A percentile compares a stretch with the other conserved stretches of the same genome.
Evolutionary conservation across 2,329 filamentous ascomycete genomes (phyloP).

Genomic region (Botrytis cinerea): DNA sequence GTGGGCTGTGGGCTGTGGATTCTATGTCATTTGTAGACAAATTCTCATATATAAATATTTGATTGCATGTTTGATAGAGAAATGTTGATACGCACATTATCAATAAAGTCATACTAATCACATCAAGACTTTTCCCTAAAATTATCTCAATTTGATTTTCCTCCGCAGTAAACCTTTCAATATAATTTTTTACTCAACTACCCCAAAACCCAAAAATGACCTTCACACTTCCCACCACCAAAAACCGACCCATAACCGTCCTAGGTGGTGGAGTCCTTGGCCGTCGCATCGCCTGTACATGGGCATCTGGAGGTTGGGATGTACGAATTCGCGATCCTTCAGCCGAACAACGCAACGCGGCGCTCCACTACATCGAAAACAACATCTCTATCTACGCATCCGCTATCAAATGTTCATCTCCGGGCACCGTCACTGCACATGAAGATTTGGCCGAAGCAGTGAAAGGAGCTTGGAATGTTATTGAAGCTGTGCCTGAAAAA

Average conservation of each 20-base stretch:
- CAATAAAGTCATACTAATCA: not conserved
- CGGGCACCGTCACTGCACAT: conserved; percentile 13
- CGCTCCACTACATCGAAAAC: conserved; percentile 45
- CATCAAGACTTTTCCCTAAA: not conserved
- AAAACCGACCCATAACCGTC: conserved; percentile 43
- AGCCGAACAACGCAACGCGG: conserved; percentile 43
- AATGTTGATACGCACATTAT: not conserved
- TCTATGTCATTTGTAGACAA: not conserved
- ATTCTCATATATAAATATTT: not conserved
- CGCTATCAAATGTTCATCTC: not conserved
- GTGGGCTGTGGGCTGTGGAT: not conserved
- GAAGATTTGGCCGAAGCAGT: conserved; percentile 32
- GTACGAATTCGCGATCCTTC: conserved; percentile 49
- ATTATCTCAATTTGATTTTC: not conserved
- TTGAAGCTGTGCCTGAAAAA: conserved; percentile 48
- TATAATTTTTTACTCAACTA: too few relatives aligned
- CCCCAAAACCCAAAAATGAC: conserved; percentile 10
- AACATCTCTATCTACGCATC: conserved; percentile 37
- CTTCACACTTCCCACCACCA: conserved; percentile 22
- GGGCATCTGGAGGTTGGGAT: conserved; percentile 47
- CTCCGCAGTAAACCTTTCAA: not conserved
- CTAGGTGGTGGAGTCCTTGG: conserved; percentile 49
- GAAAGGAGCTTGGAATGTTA: conserved; percentile 42
- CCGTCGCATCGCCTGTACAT: conserved; percentile 46
- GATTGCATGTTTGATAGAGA: not conserved